Conservation (phyloP, 2,329 filamentous ascomycete species). For the Coniella lustricola region DNA sequence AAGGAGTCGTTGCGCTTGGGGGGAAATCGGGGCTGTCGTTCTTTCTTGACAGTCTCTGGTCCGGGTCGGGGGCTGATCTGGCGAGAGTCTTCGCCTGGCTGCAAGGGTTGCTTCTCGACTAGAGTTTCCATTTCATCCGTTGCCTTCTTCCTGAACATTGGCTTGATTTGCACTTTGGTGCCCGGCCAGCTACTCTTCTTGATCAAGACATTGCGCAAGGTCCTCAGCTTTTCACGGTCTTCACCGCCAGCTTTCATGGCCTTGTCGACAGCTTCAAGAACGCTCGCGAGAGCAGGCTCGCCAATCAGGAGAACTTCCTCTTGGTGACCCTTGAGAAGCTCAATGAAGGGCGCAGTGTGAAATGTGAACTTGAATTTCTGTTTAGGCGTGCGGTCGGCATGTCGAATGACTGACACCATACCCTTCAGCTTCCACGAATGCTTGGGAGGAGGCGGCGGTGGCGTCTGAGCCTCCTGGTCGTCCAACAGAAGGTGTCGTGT, state of each 20-base stretch:
- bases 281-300: conserved; percentile 80
- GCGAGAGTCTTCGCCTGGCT: background rate
- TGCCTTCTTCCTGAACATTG: conserved; percentile 91
- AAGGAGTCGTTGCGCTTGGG: conserved; percentile 73
- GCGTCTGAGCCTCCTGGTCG: conserved; percentile 36
- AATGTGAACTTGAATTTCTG: conserved; percentile 99
- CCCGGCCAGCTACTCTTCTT: conserved; percentile 93
- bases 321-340: conserved; percentile 87
- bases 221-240: conserved; percentile 77
- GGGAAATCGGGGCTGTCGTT: conserved; percentile 31
- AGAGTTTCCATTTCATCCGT: conserved; percentile 46
- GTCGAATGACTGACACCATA: conserved; percentile 91
- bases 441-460: conserved; percentile 67
- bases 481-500: conserved; percentile 26
- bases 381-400: conserved; percentile 95
- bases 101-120: conserved; percentile 26
- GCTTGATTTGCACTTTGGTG: conserved; percentile 98
- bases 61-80: background rate
- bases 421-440: conserved; percentile 98
- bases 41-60: conserved; percentile 7
- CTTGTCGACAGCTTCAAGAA: conserved; percentile 77
- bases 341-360: conserved; percentile 92
- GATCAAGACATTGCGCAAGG: conserved; percentile 77
- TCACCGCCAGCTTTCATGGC: conserved; percentile 76
- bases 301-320: conserved; percentile 94